Percentiles rank a stretch among this genome's conserved stretches.
Conservation (phyloP, 2,329 filamentous ascomycete species). For the Fusarium abutilonis region DNA sequence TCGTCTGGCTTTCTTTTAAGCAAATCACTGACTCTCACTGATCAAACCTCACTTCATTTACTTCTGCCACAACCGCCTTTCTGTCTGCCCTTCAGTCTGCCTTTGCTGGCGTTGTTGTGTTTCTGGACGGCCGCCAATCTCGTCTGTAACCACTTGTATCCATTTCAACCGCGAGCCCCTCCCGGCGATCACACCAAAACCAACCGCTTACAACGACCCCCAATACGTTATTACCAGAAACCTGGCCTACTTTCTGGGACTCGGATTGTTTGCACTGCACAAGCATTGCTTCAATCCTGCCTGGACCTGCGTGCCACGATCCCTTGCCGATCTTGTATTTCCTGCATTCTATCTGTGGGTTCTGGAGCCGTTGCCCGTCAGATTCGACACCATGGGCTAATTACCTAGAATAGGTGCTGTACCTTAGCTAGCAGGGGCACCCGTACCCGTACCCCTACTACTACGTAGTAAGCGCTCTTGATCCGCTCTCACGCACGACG, state of each 20-base stretch:
- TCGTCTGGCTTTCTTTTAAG: slow-evolving; percentile 35
- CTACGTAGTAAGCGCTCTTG: slow-evolving; percentile 34
- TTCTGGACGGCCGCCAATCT: slow-evolving; percentile 27
- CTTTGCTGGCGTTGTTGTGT: slow-evolving; percentile 22
- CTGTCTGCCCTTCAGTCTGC: slow-evolving; percentile 36
- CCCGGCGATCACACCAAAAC: slow-evolving; percentile 24
- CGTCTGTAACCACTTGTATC: slow-evolving; percentile 10
- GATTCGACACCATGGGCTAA: slow-evolving; percentile 24
- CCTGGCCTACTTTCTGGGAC: neutral
- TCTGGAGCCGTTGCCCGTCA: slow-evolving; percentile 26
- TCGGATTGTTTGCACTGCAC: slow-evolving; percentile 2
- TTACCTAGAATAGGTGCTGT: slow-evolving; percentile 18
- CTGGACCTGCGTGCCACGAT: slow-evolving; percentile 33
- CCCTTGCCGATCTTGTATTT: slow-evolving; percentile 21
- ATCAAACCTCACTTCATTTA: slow-evolving; percentile 41
- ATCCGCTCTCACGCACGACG: slow-evolving; percentile 42
- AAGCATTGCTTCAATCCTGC: slow-evolving; percentile 6
- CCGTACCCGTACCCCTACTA: slow-evolving; percentile 35
- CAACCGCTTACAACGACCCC: slow-evolving; percentile 29
- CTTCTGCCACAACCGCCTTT: slow-evolving; percentile 38
- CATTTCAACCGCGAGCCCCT: slow-evolving; percentile 30
- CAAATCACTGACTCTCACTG: slow-evolving; percentile 27
- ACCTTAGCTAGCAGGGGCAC: slow-evolving; percentile 39
- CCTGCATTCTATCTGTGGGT: slow-evolving; percentile 22
- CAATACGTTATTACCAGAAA: slow-evolving; percentile 5